Evolutionary conservation across 2,329 filamentous ascomycete species (phyloP).

Genomic region (Colletotrichum acutatum): DNA sequence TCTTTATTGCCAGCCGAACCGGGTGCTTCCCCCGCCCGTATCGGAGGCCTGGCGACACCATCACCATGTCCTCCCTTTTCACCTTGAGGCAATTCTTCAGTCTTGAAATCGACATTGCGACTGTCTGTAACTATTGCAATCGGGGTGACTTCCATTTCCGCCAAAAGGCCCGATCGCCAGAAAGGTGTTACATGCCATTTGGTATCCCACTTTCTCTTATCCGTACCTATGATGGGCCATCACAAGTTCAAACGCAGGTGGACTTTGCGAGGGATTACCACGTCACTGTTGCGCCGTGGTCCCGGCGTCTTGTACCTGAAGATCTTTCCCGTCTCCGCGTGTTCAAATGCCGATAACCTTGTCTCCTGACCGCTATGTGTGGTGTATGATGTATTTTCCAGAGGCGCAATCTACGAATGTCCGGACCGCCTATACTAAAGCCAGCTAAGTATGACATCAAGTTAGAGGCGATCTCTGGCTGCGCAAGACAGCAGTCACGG

Average conservation of each 20-base stretch:
- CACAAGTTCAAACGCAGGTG: neutral
- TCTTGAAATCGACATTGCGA: neutral
- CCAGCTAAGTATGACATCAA: neutral
- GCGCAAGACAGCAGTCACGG: neutral
- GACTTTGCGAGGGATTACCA: neutral
- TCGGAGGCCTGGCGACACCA: neutral
- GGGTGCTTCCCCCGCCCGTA: constrained; percentile 1
- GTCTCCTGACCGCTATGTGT: neutral
- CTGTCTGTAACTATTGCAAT: neutral
- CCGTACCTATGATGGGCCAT: neutral
- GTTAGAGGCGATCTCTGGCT: neutral
- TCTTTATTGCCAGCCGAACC: neutral
- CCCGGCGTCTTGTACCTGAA: constrained; percentile 14
- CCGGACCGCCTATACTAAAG: neutral
- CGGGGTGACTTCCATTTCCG: neutral
- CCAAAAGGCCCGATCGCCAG: neutral
- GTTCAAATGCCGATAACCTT: neutral
- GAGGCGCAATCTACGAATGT: no score
- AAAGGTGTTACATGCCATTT: neutral
- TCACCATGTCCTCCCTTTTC: neutral
- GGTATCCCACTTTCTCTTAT: neutral
- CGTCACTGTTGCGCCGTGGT: neutral
- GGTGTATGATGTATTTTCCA: neutral
- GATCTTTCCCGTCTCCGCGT: constrained; percentile 12
- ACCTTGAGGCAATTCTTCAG: neutral